These are phyloP conservation scores for Salvia miltiorrhiza DNA, from an alignment of 257 asterid genomes.

Conservation along the genomic window DNA sequence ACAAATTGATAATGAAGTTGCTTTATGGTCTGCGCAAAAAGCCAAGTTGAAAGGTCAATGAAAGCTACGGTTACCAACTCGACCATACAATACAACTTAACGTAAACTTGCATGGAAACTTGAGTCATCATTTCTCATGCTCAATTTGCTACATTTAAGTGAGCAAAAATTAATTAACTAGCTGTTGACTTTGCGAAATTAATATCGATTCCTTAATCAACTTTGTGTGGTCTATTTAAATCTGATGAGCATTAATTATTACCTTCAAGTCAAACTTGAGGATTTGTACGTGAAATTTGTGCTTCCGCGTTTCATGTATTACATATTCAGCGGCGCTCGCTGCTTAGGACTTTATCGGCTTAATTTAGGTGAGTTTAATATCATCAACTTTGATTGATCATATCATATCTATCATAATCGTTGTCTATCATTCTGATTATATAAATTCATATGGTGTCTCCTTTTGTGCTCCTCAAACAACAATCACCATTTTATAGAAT, in stretches of 20 bases:
- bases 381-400: neutral
- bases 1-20: neutral
- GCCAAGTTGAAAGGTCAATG: constrained; percentile 35
- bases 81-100: constrained; percentile 1
- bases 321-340: too few species aligned
- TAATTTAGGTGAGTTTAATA: neutral
- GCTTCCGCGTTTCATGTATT: neutral
- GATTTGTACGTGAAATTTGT: neutral
- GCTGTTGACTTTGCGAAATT: constrained; percentile 13
- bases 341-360: neutral
- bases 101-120: constrained; percentile 27
- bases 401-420: too few species aligned
- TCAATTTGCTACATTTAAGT: neutral
- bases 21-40: neutral
- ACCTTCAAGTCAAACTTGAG: neutral
- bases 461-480: too few species aligned
- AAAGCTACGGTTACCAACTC: constrained; percentile 29
- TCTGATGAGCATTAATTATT: neutral
- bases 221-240: neutral
- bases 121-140: neutral
- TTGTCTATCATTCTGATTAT: too few species aligned
- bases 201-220: constrained; percentile 8
- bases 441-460: too few species aligned
- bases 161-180: neutral
- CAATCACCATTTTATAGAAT: too few species aligned